Base-by-base conservation (phyloP, 1,284 basidiomycete species). In the Meripilus lineatus region DNA sequence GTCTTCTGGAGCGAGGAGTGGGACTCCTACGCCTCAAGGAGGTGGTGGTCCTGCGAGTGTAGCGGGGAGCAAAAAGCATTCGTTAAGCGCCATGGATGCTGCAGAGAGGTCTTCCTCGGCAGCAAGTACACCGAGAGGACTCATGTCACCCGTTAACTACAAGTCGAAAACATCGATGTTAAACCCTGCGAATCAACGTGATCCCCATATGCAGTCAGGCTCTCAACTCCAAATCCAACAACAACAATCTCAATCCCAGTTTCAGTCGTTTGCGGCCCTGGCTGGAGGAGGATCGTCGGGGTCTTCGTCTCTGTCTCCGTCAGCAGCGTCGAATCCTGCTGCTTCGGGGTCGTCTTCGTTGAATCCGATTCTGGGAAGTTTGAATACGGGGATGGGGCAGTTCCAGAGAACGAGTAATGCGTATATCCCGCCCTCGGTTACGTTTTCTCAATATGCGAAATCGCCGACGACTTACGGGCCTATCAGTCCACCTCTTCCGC, bases 11-110 rank as follows among this genome's bases (percentile, higher is more conserved):
- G n/a, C n/a, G n/a, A n/a, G n/a, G n/a, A 30, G n/a, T 8, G 10
- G 28, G n/a, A 10, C 28, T 8, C 28, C n/a, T 8, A 30, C 28
- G 8, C 28, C 28, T n/a, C 28, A 30, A 30, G 28, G 28, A 8
- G n/a, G 28, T 30, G 10, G 28, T 10, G 28, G 28, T 10, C 23
- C 40, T 30, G 8, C 64, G 61, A 64, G 70, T 10, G 65, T 79
- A 2, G 75, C 78, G 3, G 75, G 80, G 4, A 71, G 64, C 49
- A 84, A 83, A 57, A 72, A 77, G 5, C 76, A 79, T 54, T 79
- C 81, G 0, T 62, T 79, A 21, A 62, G 64, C 14, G 64, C 62
- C 1, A 49, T 58, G 41, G 49, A 60, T 42, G 46, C 40, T 3
- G 40, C 46, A 5, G 21, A 39, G 14, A 22, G 13, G 14, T 17